Evolutionary conservation across 306 rosid species (phyloP).

Genomic region (Vigna angularis): DNA sequence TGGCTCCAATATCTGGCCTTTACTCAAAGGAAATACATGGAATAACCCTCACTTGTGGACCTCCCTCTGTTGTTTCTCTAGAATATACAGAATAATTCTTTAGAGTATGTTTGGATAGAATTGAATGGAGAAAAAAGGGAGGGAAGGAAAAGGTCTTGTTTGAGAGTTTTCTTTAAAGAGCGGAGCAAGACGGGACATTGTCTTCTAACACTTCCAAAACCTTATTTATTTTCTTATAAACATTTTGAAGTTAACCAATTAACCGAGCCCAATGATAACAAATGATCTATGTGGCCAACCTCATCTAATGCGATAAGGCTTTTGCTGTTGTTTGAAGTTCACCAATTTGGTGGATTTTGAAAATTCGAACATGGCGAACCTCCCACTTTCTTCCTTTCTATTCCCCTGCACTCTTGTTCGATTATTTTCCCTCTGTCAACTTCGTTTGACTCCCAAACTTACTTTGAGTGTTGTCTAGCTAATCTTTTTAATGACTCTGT

Average conservation of each 20-base stretch:
- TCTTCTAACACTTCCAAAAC: neutral
- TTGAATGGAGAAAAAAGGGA: neutral
- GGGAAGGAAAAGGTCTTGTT: neutral
- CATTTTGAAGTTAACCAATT: neutral
- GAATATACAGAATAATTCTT: neutral
- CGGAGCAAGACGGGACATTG: neutral
- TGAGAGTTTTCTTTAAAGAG: neutral
- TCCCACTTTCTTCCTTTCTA: neutral
- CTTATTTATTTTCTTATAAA: neutral
- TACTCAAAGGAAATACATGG: too few relatives aligned
- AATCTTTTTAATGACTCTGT: neutral
- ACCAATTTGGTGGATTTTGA: neutral
- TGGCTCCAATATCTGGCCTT: too few relatives aligned
- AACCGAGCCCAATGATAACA: too few relatives aligned
- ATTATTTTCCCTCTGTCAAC: neutral
- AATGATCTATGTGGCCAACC: too few relatives aligned
- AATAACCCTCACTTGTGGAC: too few relatives aligned
- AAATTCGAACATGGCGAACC: neutral
- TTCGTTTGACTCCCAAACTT: neutral
- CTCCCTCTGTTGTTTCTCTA: too few relatives aligned
- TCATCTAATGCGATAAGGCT: too few relatives aligned
- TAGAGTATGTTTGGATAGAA: neutral
- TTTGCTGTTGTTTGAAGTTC: neutral
- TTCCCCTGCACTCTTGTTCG: neutral
- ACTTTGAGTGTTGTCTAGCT: neutral